Conservation (phyloP, 169 alveolate genomes). For the Perkinsus marinus region DNA sequence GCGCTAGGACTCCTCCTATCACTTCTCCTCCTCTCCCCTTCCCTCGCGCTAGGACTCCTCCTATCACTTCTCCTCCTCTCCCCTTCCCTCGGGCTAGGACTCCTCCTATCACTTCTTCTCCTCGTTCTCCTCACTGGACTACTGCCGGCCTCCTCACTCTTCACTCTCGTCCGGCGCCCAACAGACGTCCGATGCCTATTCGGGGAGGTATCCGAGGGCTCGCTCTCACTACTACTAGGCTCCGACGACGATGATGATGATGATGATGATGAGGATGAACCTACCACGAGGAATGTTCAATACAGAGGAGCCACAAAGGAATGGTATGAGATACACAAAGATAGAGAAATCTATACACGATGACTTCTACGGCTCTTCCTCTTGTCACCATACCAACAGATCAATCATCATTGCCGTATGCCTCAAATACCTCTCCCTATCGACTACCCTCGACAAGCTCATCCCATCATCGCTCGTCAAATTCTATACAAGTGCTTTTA, state of each 20-base stretch:
- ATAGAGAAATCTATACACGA: no score
- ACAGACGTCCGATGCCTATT: background rate
- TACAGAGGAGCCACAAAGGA: no score
- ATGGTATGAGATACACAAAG: no score
- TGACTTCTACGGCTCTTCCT: no score
- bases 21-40: no score
- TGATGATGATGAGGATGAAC: background rate
- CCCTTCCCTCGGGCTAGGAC: background rate
- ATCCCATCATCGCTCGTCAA: no score
- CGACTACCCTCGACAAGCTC: no score
- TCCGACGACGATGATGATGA: background rate
- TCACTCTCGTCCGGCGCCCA: background rate
- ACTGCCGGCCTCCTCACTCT: background rate
- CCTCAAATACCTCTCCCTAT: no score
- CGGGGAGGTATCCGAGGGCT: background rate
- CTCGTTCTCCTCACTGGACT: background rate
- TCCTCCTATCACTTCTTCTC: background rate
- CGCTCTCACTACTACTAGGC: background rate
- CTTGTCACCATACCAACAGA: no score
- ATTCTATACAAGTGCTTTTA: no score
- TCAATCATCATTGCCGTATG: no score
- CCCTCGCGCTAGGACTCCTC: background rate
- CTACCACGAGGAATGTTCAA: background rate
- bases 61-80: background rate
- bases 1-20: no score